Percentiles rank a stretch among this genome's conserved stretches.
phyloP scores from a whole-genome alignment of 176 grass and related monocot genomes.

The Aegilops bicornis region DNA sequence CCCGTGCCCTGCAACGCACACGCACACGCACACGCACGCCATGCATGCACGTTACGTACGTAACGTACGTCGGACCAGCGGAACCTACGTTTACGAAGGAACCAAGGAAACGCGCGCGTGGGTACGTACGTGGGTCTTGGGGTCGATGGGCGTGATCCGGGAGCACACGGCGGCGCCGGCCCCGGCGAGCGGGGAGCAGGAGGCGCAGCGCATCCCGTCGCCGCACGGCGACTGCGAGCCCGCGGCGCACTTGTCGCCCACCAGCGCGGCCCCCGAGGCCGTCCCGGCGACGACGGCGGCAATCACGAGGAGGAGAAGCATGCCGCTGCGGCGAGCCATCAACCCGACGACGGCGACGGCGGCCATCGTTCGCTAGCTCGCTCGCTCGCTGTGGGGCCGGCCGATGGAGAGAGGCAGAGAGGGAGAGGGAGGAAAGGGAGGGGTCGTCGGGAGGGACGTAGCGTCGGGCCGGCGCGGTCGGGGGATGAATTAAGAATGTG shows the following conservation, averaged over 20 bases:
- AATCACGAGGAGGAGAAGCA: neutral
- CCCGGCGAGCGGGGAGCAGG: constrained; percentile 38
- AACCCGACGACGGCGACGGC: neutral
- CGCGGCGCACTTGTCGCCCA: constrained; percentile 50
- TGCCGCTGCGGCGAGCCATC: neutral
- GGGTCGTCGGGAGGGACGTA: neutral
- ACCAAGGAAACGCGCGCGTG: no score
- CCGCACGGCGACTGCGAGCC: constrained; percentile 34
- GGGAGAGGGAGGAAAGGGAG: no score
- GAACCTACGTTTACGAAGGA: no score
- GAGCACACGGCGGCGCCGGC: constrained; percentile 40
- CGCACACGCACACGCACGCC: no score
- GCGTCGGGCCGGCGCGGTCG: neutral
- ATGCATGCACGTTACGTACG: no score
- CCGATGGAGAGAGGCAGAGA: no score
- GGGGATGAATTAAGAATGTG: no score
- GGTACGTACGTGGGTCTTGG: constrained; percentile 21
- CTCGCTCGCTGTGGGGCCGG: no score
- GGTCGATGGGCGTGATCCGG: constrained; percentile 48
- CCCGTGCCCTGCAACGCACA: constrained; percentile 23
- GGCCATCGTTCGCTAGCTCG: neutral
- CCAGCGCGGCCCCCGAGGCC: constrained; percentile 16
- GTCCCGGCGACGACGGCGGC: neutral
- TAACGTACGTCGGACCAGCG: no score
- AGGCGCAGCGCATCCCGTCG: constrained; percentile 50